Evolutionary conservation across 139 green algal genomes (phyloP).

Genomic region (Chlorella sp.): DNA sequence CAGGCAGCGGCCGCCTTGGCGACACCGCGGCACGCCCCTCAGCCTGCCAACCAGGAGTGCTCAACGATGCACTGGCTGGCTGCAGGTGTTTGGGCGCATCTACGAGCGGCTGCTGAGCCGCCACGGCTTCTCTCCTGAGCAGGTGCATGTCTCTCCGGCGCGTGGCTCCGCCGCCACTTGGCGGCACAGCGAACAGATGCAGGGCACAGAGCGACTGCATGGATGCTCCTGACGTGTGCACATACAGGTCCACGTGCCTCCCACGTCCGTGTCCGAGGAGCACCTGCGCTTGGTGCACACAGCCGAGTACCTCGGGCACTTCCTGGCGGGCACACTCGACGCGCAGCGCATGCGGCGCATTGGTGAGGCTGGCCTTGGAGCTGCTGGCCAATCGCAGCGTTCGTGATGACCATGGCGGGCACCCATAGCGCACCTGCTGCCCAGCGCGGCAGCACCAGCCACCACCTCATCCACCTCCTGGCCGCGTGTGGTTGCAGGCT

Average conservation of each 20-base stretch:
- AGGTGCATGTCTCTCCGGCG: not conserved
- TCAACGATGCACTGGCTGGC: not conserved
- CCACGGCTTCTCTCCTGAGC: not conserved
- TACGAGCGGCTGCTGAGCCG: not conserved
- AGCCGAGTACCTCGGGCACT: conserved; percentile 52
- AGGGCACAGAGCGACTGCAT: not conserved
- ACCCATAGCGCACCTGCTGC: not conserved
- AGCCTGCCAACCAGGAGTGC: not conserved
- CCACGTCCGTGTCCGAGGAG: conserved; percentile 18
- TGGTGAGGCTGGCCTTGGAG: conserved; percentile 16
- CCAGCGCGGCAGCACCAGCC: not conserved
- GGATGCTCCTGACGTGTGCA: not conserved
- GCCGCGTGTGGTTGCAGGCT: not conserved
- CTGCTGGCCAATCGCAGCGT: not conserved
- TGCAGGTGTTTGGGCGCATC: not conserved
- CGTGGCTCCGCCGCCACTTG: not conserved
- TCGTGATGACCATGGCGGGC: not conserved
- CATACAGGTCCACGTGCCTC: conserved; percentile 19
- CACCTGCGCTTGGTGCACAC: conserved; percentile 54
- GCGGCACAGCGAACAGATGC: not conserved
- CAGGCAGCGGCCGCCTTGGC: not conserved
- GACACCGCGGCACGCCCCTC: not conserved
- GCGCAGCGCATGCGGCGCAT: conserved; percentile 46
- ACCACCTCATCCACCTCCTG: not conserved
- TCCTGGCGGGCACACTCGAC: conserved; percentile 38